phyloP scores from a whole-genome alignment of 2,329 filamentous ascomycete species.

The Pseudogymnoascus sp. region DNA sequence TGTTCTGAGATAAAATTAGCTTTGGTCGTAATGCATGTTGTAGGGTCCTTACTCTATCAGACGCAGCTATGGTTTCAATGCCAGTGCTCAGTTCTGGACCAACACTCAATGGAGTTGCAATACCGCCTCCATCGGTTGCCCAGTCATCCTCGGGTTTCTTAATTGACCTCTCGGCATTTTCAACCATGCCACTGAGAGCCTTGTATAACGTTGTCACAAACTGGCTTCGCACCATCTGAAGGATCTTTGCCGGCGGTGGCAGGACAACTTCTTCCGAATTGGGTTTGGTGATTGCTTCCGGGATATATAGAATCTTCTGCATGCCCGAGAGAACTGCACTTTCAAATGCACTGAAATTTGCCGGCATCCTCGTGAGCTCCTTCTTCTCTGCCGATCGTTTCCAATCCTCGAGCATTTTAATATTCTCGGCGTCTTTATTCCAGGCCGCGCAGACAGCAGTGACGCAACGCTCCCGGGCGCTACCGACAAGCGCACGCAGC shows the following conservation, averaged over 20 bases:
- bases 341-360: conserved; percentile 78
- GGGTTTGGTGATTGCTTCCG: conserved; percentile 70
- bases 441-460: conserved; percentile 81
- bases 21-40: not conserved
- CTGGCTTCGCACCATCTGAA: conserved; percentile 84
- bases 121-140: conserved; percentile 26
- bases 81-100: conserved; percentile 33
- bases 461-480: conserved; percentile 75
- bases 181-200: conserved; percentile 88
- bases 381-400: conserved; percentile 70
- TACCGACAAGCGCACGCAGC: conserved; percentile 66
- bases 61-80: conserved; percentile 43
- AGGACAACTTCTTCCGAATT: conserved; percentile 70
- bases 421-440: conserved; percentile 88
- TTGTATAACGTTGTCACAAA: conserved; percentile 95
- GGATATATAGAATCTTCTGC: conserved; percentile 92
- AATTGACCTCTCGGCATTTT: conserved; percentile 76
- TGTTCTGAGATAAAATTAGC: conserved; percentile 49
- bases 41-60: conserved; percentile 39
- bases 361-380: conserved; percentile 86
- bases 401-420: conserved; percentile 92
- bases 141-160: conserved; percentile 43
- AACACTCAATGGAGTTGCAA: conserved; percentile 25
- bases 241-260: conserved; percentile 75
- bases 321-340: conserved; percentile 72